Evolutionary conservation across 768 basidiomycete genomes (phyloP).

Genomic region (Pisolithus microcarpus): DNA sequence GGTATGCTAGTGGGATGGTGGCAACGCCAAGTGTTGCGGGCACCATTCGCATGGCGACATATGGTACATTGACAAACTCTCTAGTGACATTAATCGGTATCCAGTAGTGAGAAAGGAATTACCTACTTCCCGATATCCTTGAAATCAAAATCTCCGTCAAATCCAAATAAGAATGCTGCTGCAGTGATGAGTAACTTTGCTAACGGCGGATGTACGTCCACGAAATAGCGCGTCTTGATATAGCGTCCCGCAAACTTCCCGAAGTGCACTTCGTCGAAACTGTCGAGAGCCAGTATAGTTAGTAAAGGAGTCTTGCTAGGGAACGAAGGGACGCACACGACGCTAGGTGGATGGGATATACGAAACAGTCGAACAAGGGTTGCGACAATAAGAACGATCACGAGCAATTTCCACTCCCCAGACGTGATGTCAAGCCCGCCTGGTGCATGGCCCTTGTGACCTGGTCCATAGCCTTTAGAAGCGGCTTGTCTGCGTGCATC

Average conservation of each 20-base stretch:
- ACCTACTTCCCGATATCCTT: slow-evolving; percentile 94
- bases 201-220: slow-evolving; percentile 95
- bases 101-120: neutral
- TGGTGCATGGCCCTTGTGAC: slow-evolving; percentile 38
- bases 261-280: slow-evolving; percentile 98
- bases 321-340: slow-evolving; percentile 61
- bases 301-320: neutral
- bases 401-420: slow-evolving; percentile 74
- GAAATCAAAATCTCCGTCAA: slow-evolving; percentile 92
- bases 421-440: slow-evolving; percentile 60
- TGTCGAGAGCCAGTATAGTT: slow-evolving; percentile 24
- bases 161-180: slow-evolving; percentile 80
- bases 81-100: slow-evolving; percentile 32
- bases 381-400: slow-evolving; percentile 61
- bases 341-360: slow-evolving; percentile 79
- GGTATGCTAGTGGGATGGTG: slow-evolving; percentile 84
- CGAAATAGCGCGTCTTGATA: slow-evolving; percentile 85
- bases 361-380: slow-evolving; percentile 78
- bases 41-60: slow-evolving; percentile 95
- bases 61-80: slow-evolving; percentile 81
- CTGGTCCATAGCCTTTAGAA: slow-evolving; percentile 54
- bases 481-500: slow-evolving; percentile 66
- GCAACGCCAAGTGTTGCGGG: slow-evolving; percentile 85
- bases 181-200: slow-evolving; percentile 94
- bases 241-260: slow-evolving; percentile 95